phyloP scores from a whole-genome alignment of 2,329 filamentous ascomycete genomes.

The Trichoderma breve region DNA sequence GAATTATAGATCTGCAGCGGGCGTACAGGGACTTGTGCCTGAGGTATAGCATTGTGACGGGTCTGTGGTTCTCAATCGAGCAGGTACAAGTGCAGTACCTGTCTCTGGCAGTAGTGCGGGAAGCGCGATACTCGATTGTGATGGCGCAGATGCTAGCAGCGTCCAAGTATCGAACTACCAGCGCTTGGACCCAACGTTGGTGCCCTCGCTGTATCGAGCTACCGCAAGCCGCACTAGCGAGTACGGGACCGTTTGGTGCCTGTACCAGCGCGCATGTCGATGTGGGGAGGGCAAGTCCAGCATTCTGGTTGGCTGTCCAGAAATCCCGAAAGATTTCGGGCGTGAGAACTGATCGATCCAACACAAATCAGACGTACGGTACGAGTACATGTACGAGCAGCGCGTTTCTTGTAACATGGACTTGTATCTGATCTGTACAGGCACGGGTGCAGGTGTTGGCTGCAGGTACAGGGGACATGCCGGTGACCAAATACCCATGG shows the following conservation, averaged over 20 bases:
- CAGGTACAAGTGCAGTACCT: not conserved
- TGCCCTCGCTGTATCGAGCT: not conserved
- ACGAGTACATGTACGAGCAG: not conserved
- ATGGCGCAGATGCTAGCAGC: not conserved
- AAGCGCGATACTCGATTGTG: not conserved
- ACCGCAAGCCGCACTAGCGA: not conserved
- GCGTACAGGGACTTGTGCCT: not conserved
- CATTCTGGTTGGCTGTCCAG: not conserved
- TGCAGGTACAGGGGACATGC: not conserved
- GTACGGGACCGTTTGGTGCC: not conserved
- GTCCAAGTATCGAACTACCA: not conserved
- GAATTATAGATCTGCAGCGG: conserved; percentile 1
- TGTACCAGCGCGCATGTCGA: not conserved
- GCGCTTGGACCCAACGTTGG: not conserved
- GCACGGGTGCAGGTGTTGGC: not conserved
- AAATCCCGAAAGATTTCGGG: not conserved
- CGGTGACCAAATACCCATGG: not conserved
- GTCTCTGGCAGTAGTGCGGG: not conserved
- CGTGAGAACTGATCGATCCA: conserved; percentile 12
- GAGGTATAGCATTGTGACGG: not conserved
- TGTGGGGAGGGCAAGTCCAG: not conserved
- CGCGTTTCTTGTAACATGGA: not conserved
- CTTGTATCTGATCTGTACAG: not conserved
- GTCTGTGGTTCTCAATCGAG: not conserved
- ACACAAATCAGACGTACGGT: not conserved